phyloP scores from a whole-genome alignment of 2,329 filamentous ascomycete genomes.

The Fusarium phyllophilum region DNA sequence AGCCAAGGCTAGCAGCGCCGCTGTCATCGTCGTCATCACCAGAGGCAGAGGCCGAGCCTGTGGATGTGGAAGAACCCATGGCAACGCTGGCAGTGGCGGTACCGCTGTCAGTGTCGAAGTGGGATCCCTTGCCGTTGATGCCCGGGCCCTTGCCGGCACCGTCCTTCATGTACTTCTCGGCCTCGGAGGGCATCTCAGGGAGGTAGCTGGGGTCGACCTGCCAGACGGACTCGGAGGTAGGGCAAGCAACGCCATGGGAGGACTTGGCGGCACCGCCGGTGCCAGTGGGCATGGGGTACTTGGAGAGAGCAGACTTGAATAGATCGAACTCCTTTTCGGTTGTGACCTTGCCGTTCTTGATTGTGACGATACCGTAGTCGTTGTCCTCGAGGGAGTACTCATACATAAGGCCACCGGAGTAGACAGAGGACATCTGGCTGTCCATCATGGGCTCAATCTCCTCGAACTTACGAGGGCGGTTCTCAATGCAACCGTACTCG shows the following conservation, averaged over 20 bases:
- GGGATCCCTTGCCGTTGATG: conserved; percentile 63
- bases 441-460: conserved; percentile 85
- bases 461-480: conserved; percentile 78
- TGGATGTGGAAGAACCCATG: conserved; percentile 46
- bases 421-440: conserved; percentile 84
- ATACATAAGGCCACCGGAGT: conserved; percentile 96
- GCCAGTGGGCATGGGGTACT: conserved; percentile 62
- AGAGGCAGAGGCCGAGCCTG: conserved; percentile 23
- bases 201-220: conserved; percentile 61
- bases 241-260: conserved; percentile 60
- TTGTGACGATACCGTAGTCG: conserved; percentile 81
- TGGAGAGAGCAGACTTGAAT: conserved; percentile 59
- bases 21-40: conserved; percentile 46
- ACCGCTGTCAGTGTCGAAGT: conserved; percentile 59
- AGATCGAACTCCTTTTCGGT: conserved; percentile 70
- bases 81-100: conserved; percentile 57
- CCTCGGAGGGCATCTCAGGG: conserved; percentile 62
- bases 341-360: conserved; percentile 65
- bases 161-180: conserved; percentile 62
- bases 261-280: conserved; percentile 60
- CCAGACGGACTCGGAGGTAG: conserved; percentile 60
- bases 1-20: conserved; percentile 45
- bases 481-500: conserved; percentile 90
- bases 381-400: conserved; percentile 87
- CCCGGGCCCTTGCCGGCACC: conserved; percentile 66